Base-by-base conservation (phyloP, 2,329 filamentous ascomycete genomes). In the Emergomyces orientalis region DNA sequence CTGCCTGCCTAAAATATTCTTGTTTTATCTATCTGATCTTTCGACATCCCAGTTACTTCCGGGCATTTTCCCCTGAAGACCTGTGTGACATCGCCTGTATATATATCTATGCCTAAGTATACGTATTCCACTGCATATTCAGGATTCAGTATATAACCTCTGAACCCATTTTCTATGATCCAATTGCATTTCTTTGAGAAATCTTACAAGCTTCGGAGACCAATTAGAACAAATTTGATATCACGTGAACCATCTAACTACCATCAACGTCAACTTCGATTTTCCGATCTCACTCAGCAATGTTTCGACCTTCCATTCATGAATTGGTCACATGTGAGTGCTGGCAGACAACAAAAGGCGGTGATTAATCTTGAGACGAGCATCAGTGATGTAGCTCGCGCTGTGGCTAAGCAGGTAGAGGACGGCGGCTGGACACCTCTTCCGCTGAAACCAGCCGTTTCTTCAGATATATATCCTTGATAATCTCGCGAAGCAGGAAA, bases 381-480 rank as follows among this genome's bases (percentile, higher is more conserved):
- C 63, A 0, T 71, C 71, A 2, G 65, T 72, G 17, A 72, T 63
- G 64, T 70, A 75, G 58, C 72, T 75, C 1, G 71, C 68, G 25
- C 64, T 63, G 3, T 69, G 68, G 51, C 70, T 72, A 9, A 61
- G 69, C 37, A 74, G 49, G 49, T 71, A 74, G 2, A 74, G 59
- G 0, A 71, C 67, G 8, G 67, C 67, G 32, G 61, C 74, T 70
- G 0, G 70, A 70, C 0, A 75, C 64, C 61, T 74, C 73, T 39
- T 75, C 72, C 0, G 72, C 47, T 8, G 32, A 49, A 17, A 70
- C 73, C 19, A 69, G 67, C 6, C 71, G 69, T 7, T 68, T 66
- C 2, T 73, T 37, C 0, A 57, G 68, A 3, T 65, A 41, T 0
- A 64, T 51, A 6, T 41, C 32, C n/a, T 66, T 25, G 32, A 72